Base-by-base conservation (phyloP, 179 eudicot genomes). In the Silene coronaria region DNA sequence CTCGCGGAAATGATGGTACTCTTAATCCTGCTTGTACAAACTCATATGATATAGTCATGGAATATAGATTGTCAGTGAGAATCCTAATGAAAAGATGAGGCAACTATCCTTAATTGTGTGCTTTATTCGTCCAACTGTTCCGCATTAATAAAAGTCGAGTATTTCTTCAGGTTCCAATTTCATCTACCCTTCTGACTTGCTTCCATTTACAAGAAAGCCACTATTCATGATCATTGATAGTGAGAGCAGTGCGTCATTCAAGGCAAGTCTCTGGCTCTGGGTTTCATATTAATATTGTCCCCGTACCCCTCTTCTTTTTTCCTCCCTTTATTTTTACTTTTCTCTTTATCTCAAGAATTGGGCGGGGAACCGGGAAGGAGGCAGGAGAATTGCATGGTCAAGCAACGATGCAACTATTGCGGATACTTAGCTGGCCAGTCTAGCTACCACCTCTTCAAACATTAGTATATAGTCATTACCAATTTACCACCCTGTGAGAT, bases 161-260 rank as follows among this genome's bases (percentile, higher is more conserved):
- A 16, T 65, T 13, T 73, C 80, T 76, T 76, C 89, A 91, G 97
- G 95, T 72, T 76, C 84, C 72, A 87, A 87, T 83, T 87, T 81
- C 84, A 77, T 91, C 70, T 93, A 91, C 82, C 98, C 97, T 58
- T 91, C 88, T 77, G 98, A 93, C 81, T 81, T 93, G 17, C 83
- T 90, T 72, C 97, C 98, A 67, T 93, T 93, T 67, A 88, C 97
- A 34, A 89, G 98, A 84, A 87, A 86, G 86, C 97, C 98, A 11
- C 85, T 93, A 22, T 90, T 93, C 80, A 53, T 91, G 27, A 80
- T 93, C 74, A 84, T 91, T 80, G 98, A 93, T 82, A 90, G 98
- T 80, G 91, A 89, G 73, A 84, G 80, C 77, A 93, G 97, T 72
- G 83, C 77, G 81, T 84, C 88, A 76, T 91, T 91, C 87, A 91